Evolutionary conservation across 441 rosid genomes (phyloP), one percentile per base, ranked within the genome.

Genomic region (Mallotus japonicus): DNA sequence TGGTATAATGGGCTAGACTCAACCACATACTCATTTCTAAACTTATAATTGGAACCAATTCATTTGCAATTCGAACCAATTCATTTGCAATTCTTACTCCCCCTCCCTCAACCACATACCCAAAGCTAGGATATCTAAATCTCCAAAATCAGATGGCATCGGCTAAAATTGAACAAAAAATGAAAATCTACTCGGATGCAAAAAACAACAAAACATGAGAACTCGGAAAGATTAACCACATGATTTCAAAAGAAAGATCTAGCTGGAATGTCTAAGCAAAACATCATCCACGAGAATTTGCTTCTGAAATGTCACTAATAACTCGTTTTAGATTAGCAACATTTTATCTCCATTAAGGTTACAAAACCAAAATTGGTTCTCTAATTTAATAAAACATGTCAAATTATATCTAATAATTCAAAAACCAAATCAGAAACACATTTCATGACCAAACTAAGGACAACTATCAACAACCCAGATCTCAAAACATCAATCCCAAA

Each of bases 381-480:
- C 20, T 51, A n/a, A 54, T 62, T 20, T 2, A 51, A 51, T 13
- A 20, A 63, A 72, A 50, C 66, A 9, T 50, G 19, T 17, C 15
- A 10, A 71, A 71, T n/a, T 69, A 19, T 63, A 69, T 58, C 74
- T 6, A 53, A 69, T 20, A 61, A 46, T 7, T 19, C 37, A 56
- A 73, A 40, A 44, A 20, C 15, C 1, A 49, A 65, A 49, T 20
- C 70, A 67, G 32, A 51, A 28, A 68, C 37, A 28, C 17, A 65
- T 56, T 24, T 54, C 22, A 55, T 63, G 6, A 72, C 6, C n/a
- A n/a, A 24, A 24, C 28, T 24, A 24, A 24, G 1, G 28, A 24
- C 28, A 24, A 24, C 28, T 24, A 24, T 24, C 1, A 24, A 24
- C 28, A 24, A 24, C 28, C 28, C 28, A 24, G 28, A 24, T 24